Evolutionary conservation across 2,329 filamentous ascomycete species (phyloP), one percentile per base, ranked within the genome.

Genomic region (Hymenoscyphus fraxineus): DNA sequence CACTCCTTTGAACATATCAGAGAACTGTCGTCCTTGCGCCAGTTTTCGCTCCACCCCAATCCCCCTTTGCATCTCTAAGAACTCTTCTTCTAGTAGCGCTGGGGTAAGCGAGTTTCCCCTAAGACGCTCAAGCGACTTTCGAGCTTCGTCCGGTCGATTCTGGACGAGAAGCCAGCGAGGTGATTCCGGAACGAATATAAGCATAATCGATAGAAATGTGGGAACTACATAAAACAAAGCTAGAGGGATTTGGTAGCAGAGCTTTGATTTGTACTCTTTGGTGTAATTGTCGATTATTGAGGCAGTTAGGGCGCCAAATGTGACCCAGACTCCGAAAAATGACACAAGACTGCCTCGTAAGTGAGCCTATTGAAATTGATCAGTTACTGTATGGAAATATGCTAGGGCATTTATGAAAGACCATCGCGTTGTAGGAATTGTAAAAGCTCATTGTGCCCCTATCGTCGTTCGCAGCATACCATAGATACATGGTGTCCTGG

Each of bases 261-360:
- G 19, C 22, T 22, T 51, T 51, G 44, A 19, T 7, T 51, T 15
- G 9, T 16, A 31, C 6, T 19, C n/a, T 7, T 59, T 57, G 22
- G 64, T 64, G 44, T 64, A 66, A 39, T 66, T 66, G 10, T 64
- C 61, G 9, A 61, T 47, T 10, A 66, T 44, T 44, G 62, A 59
- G 32, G 61, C 64, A 44, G 64, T 44, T 13, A 66, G 41, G 22
- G 61, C 58, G 31, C 64, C 64, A 22, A 63, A 38, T 9, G 40
- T 57, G 31, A 47, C 56, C 16, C 62, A 60, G 19, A 64, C 59
- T 19, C 61, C 56, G 15, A 66, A 60, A 6, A 65, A 40, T 15
- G 51, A 58, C 6, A 63, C 60, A 10, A 60, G 40, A 27, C 41
- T 57, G 19, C 61, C 60, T 7, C 64, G 61, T 4, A 66, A 44